phyloP scores from a whole-genome alignment of 2,329 filamentous ascomycete species.

The Parastagonospora avenae region DNA sequence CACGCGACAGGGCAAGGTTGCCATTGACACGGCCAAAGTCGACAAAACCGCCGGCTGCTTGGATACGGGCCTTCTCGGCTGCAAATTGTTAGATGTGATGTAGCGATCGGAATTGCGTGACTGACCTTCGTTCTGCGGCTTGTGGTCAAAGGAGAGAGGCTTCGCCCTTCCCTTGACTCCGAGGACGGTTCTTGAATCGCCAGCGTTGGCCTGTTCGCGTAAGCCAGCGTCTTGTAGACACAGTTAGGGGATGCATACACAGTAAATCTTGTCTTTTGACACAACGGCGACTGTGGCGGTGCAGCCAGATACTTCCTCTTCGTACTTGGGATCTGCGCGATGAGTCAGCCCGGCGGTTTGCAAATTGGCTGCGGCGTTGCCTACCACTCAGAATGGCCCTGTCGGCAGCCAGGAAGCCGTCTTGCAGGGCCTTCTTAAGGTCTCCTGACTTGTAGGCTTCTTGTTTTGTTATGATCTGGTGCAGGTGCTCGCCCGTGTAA shows the following conservation, averaged over 20 bases:
- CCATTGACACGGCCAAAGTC: constrained; percentile 98
- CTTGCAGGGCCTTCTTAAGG: constrained; percentile 94
- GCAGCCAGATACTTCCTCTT: constrained; percentile 97
- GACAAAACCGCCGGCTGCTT: constrained; percentile 93
- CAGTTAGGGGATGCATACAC: constrained; percentile 68
- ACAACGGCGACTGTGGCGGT: constrained; percentile 92
- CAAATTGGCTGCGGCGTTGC: constrained; percentile 16
- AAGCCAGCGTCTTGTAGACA: not conserved
- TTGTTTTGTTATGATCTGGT: constrained; percentile 93
- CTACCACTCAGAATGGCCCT: constrained; percentile 93
- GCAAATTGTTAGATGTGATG: constrained; percentile 24
- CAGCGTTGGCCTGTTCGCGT: constrained; percentile 80
- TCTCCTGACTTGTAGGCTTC: constrained; percentile 89
- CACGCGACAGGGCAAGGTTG: constrained; percentile 93
- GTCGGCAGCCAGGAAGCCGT: constrained; percentile 95
- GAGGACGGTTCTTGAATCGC: constrained; percentile 92
- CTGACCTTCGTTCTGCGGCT: constrained; percentile 90
- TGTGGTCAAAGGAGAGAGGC: constrained; percentile 98
- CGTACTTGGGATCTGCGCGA: constrained; percentile 84
- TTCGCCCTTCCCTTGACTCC: constrained; percentile 97
- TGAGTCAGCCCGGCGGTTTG: constrained; percentile 33
- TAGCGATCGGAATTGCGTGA: not conserved
- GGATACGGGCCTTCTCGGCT: constrained; percentile 97
- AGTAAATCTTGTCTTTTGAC: constrained; percentile 89
- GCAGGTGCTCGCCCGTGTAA: constrained; percentile 89